Conservation (phyloP, 2,329 filamentous ascomycete genomes). For the Penicillium sp. region DNA sequence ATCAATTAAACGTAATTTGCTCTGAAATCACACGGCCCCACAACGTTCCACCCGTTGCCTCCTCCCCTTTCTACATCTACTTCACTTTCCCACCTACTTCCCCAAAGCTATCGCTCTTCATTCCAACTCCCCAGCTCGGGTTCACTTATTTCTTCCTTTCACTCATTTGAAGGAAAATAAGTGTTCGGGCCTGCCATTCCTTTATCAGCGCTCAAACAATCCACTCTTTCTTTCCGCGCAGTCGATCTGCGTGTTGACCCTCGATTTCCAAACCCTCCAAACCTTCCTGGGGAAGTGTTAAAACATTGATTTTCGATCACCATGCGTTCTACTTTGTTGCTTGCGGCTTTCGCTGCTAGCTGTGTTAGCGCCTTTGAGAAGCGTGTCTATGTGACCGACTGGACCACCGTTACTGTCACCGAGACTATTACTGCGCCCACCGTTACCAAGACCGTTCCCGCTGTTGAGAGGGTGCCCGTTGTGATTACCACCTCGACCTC, state of each 20-base stretch:
- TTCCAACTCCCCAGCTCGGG: slow-evolving; percentile 19
- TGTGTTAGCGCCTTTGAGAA: slow-evolving; percentile 36
- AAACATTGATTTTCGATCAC: slow-evolving; percentile 34
- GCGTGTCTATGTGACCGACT: slow-evolving; percentile 38
- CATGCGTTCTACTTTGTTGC: slow-evolving; percentile 38
- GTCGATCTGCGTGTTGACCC: slow-evolving; percentile 37
- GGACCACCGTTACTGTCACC: slow-evolving; percentile 39
- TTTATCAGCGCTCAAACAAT: slow-evolving; percentile 22
- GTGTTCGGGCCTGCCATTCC: slow-evolving; percentile 36
- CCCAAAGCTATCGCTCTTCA: slow-evolving; percentile 5
- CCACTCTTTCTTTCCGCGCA: slow-evolving; percentile 26
- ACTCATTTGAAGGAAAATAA: slow-evolving; percentile 26
- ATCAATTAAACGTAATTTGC: slow-evolving; percentile 9
- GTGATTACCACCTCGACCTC: slow-evolving; percentile 6
- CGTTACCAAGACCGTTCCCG: slow-evolving; percentile 23
- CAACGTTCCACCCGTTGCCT: slow-evolving; percentile 2
- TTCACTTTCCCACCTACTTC: slow-evolving; percentile 12
- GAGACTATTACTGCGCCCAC: slow-evolving; percentile 33
- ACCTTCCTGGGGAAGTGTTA: slow-evolving; percentile 41
- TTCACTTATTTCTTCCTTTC: slow-evolving; percentile 27
- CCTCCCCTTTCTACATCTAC: slow-evolving; percentile 1
- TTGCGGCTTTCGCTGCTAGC: slow-evolving; percentile 38
- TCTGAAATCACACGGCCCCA: slow-evolving; percentile 18
- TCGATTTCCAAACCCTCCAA: background rate
- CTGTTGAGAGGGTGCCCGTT: slow-evolving; percentile 11